Evolutionary conservation across 306 rosid species (phyloP).

Genomic region (Cotoneaster glaucophyllus): DNA sequence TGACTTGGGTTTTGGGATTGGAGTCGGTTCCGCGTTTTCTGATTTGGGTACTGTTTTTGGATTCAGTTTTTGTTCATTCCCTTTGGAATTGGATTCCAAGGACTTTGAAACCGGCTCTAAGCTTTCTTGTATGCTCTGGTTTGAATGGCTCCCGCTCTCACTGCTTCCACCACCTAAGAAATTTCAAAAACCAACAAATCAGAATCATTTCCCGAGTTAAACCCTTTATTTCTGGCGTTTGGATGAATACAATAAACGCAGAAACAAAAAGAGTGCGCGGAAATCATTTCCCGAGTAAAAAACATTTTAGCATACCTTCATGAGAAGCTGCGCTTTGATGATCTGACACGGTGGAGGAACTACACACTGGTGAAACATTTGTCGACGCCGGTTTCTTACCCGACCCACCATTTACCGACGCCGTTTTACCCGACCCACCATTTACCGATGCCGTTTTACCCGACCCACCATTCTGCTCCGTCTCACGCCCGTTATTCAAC

Average conservation of each 20-base stretch:
- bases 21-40: background rate
- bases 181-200: background rate
- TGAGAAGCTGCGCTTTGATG: slow-evolving; percentile 35
- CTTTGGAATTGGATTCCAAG: background rate
- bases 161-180: slow-evolving; percentile 48
- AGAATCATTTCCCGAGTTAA: background rate
- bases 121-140: slow-evolving; percentile 27
- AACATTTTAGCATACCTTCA: slow-evolving; percentile 38
- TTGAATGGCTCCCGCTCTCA: slow-evolving; percentile 42
- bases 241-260: no score
- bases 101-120: slow-evolving; percentile 20
- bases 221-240: no score
- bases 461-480: background rate
- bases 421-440: slow-evolving; percentile 17
- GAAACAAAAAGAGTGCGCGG: no score
- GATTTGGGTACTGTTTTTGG: slow-evolving; percentile 12
- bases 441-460: slow-evolving; percentile 5
- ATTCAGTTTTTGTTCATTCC: background rate
- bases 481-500: background rate
- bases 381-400: slow-evolving; percentile 24
- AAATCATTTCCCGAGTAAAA: no score
- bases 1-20: slow-evolving; percentile 3
- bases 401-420: slow-evolving; percentile 4
- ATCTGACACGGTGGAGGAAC: slow-evolving; percentile 49
- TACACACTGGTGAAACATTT: slow-evolving; percentile 37